Percentiles rank a stretch among this genome's conserved stretches.
These are phyloP conservation scores for Xerocomus nothofagi DNA, from an alignment of 1,284 basidiomycete genomes.

Conservation along the genomic window DNA sequence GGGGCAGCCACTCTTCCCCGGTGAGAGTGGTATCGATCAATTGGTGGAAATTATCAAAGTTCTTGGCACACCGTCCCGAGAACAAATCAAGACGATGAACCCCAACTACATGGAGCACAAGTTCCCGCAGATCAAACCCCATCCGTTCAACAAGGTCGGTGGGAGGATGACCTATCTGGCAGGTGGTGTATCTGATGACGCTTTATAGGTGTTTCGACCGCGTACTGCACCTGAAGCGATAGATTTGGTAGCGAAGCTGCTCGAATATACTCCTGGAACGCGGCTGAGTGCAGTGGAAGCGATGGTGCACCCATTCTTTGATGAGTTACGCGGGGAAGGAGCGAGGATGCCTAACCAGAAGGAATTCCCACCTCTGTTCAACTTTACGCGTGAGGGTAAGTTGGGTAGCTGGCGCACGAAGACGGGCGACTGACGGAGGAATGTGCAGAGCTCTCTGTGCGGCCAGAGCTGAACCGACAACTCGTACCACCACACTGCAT, in stretches of 20 bases:
- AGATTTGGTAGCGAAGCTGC: constrained; percentile 89
- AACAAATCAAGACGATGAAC: constrained; percentile 99
- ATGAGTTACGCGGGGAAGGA: constrained; percentile 89
- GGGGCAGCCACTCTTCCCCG: constrained; percentile 97
- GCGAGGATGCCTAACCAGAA: constrained; percentile 96
- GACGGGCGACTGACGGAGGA: constrained; percentile 5
- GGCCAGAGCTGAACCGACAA: constrained; percentile 90
- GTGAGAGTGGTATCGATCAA: constrained; percentile 99
- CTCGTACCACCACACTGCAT: constrained; percentile 91
- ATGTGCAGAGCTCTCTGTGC: constrained; percentile 84
- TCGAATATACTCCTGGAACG: constrained; percentile 96
- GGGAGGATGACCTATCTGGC: neutral
- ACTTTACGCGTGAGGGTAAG: constrained; percentile 95
- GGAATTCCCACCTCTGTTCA: constrained; percentile 91
- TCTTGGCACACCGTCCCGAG: constrained; percentile 94
- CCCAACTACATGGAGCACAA: constrained; percentile 99
- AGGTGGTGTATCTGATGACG: constrained; percentile 10
- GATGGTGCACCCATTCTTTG: constrained; percentile 96
- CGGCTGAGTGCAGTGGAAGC: constrained; percentile 92
- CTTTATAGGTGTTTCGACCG: constrained; percentile 89
- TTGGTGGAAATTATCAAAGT: constrained; percentile 99
- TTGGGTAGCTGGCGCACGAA: neutral
- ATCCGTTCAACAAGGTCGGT: constrained; percentile 86
- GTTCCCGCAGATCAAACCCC: constrained; percentile 99
- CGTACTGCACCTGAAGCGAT: constrained; percentile 96